phyloP scores from a whole-genome alignment of 176 grass and related monocot genomes.

The Juncus effusus region DNA sequence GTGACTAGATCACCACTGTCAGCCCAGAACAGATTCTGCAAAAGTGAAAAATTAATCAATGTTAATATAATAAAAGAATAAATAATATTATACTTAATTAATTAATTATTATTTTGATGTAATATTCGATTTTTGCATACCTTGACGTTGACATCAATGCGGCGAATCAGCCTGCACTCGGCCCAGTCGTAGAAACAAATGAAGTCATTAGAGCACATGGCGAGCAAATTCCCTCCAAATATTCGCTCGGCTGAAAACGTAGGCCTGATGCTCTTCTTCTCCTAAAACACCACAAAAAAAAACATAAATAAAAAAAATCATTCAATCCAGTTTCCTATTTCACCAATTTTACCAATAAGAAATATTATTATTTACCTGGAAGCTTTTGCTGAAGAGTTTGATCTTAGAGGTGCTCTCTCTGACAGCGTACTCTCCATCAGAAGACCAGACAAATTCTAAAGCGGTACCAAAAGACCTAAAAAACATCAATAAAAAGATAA shows the following conservation, averaged over 20 bases:
- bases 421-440: slow-evolving; percentile 87
- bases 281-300: slow-evolving; percentile 42
- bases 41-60: slow-evolving; percentile 7
- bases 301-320: slow-evolving; percentile 8
- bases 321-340: background rate
- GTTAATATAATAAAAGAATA: slow-evolving; percentile 9
- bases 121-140: slow-evolving; percentile 23
- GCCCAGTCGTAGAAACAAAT: slow-evolving; percentile 99
- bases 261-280: slow-evolving; percentile 88
- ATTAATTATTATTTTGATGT: background rate
- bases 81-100: slow-evolving; percentile 5
- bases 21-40: slow-evolving; percentile 94
- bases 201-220: slow-evolving; percentile 96
- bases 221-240: slow-evolving; percentile 86
- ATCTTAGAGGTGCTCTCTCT: slow-evolving; percentile 96
- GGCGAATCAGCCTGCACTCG: slow-evolving; percentile 85
- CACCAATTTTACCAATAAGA: background rate
- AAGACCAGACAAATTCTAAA: slow-evolving; percentile 89
- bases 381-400: slow-evolving; percentile 86
- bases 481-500: no score
- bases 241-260: slow-evolving; percentile 82
- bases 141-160: slow-evolving; percentile 96
- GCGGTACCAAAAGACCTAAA: slow-evolving; percentile 71
- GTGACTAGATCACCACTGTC: slow-evolving; percentile 92
- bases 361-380: slow-evolving; percentile 48